Conservation (phyloP, 176 grass and related monocot species). For the Thinopyrum elongatum region DNA sequence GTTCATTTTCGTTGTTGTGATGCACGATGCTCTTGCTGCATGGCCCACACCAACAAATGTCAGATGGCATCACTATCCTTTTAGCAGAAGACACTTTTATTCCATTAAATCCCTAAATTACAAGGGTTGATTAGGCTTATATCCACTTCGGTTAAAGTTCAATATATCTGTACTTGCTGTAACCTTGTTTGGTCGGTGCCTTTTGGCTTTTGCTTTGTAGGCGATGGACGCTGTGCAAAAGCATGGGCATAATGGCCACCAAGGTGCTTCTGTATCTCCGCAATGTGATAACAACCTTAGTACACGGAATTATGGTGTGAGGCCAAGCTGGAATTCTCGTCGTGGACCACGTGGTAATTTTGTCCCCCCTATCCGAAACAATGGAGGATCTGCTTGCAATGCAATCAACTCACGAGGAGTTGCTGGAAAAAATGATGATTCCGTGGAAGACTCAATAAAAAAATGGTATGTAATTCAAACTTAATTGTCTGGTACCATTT, state of each 20-base stretch:
- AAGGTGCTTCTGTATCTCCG: conserved; percentile 64
- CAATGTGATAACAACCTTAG: conserved; percentile 61
- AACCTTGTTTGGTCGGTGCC: background rate
- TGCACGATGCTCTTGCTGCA: background rate
- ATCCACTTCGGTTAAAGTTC: background rate
- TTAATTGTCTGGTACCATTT: conserved; percentile 1
- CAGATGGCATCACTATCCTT: background rate
- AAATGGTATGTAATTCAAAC: conserved; percentile 74
- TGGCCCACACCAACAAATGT: background rate
- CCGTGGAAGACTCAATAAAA: conserved; percentile 86
- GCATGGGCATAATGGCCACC: conserved; percentile 36
- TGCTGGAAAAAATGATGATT: conserved; percentile 75
- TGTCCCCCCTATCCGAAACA: conserved; percentile 88
- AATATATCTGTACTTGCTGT: conserved; percentile 6
- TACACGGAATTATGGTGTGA: conserved; percentile 64
- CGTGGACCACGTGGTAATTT: conserved; percentile 88
- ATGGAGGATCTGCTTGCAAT: conserved; percentile 53
- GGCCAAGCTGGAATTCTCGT: conserved; percentile 68
- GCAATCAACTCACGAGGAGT: conserved; percentile 48
- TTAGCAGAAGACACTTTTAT: background rate
- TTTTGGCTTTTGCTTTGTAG: conserved; percentile 39
- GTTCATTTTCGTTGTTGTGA: background rate
- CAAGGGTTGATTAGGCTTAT: background rate
- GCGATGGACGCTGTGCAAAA: conserved; percentile 68
- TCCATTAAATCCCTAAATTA: background rate